phyloP scores from a whole-genome alignment of 495 filamentous ascomycete species.

The Lepraria neglecta region DNA sequence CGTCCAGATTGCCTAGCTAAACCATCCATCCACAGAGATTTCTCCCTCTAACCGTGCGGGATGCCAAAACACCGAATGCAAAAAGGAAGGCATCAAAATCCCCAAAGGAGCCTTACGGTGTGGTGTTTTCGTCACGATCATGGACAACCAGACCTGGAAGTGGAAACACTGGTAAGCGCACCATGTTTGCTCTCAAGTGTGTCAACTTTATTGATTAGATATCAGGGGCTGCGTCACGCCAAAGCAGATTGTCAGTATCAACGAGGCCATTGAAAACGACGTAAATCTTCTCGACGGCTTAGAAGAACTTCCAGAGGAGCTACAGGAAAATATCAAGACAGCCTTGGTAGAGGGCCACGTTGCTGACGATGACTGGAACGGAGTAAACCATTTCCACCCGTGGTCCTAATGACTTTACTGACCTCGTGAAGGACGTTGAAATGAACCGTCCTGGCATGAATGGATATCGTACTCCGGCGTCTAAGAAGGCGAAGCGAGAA shows the following conservation, averaged over 20 bases:
- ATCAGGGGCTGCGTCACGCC: slow-evolving; percentile 78
- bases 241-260: slow-evolving; percentile 50
- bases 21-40: slow-evolving; percentile 44
- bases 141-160: slow-evolving; percentile 46
- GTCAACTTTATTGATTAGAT: slow-evolving; percentile 4
- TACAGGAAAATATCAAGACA: slow-evolving; percentile 55
- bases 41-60: slow-evolving; percentile 55
- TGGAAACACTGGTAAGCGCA: slow-evolving; percentile 73
- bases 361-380: slow-evolving; percentile 69
- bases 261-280: slow-evolving; percentile 38
- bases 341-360: slow-evolving; percentile 67
- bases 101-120: slow-evolving; percentile 67
- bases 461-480: slow-evolving; percentile 48
- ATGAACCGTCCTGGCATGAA: slow-evolving; percentile 59
- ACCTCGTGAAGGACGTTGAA: slow-evolving; percentile 53
- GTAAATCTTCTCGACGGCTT: slow-evolving; percentile 58
- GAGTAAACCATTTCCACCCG: slow-evolving; percentile 43
- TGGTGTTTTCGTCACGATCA: slow-evolving; percentile 57
- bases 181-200: slow-evolving; percentile 10
- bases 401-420: slow-evolving; percentile 12
- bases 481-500: slow-evolving; percentile 41
- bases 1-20: not conserved
- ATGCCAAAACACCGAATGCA: slow-evolving; percentile 64
- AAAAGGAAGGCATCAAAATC: slow-evolving; percentile 58
- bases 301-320: slow-evolving; percentile 58